Conservation (phyloP, 2,329 filamentous ascomycete genomes). For the Byssothecium circinans region DNA sequence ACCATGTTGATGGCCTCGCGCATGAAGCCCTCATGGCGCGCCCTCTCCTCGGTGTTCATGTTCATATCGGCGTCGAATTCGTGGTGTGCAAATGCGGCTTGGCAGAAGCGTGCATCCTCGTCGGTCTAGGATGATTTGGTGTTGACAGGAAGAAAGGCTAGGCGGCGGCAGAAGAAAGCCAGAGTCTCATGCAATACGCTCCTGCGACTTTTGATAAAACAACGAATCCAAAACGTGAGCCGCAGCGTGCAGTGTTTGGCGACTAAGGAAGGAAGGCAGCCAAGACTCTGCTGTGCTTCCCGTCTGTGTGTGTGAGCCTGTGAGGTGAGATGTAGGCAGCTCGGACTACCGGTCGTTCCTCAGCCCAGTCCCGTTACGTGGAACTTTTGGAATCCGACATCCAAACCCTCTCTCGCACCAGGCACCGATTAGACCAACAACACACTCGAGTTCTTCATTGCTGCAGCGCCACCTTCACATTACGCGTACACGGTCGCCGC, state of each 20-base stretch:
- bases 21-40: conserved; percentile 69
- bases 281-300: neutral
- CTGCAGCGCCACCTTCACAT: conserved; percentile 28
- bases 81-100: conserved; percentile 30
- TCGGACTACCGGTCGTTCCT: neutral
- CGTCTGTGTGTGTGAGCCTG: neutral
- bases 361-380: conserved; percentile 27
- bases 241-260: conserved; percentile 2
- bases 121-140: neutral
- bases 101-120: conserved; percentile 23
- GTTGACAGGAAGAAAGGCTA: neutral
- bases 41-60: conserved; percentile 44
- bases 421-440: conserved; percentile 24
- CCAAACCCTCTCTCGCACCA: conserved; percentile 15
- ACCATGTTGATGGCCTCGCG: conserved; percentile 86
- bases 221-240: conserved; percentile 16
- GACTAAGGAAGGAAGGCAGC: neutral
- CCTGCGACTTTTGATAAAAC: conserved; percentile 14
- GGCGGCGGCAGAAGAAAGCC: conserved; percentile 1
- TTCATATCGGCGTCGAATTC: conserved; percentile 15
- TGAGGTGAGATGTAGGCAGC: neutral
- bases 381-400: conserved; percentile 36
- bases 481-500: conserved; percentile 30
- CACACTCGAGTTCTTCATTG: conserved; percentile 12
- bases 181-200: neutral